Conservation (phyloP, 129 eudicot genomes). For the Tanacetum coccineum region DNA sequence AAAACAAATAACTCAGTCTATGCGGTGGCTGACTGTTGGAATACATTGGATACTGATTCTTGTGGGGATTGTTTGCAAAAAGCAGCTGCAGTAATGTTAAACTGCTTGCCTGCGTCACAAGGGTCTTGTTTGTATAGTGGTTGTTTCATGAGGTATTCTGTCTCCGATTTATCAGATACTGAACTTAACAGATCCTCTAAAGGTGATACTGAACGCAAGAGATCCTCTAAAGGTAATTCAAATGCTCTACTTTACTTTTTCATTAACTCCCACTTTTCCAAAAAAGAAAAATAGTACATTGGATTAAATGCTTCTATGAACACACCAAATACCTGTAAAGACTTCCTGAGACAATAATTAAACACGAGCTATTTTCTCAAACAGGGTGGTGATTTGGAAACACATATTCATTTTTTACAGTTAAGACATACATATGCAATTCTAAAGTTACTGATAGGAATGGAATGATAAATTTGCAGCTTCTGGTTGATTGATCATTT, state of each 20-base stretch:
- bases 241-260: neutral
- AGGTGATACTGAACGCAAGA: conserved; percentile 7
- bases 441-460: neutral
- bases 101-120: conserved; percentile 39
- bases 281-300: neutral
- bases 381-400: neutral
- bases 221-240: conserved; percentile 16
- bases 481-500: conserved; percentile 1
- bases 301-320: neutral
- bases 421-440: neutral
- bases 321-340: too few relatives aligned
- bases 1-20: conserved; percentile 21
- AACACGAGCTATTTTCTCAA: neutral
- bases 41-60: conserved; percentile 23
- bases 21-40: conserved; percentile 42
- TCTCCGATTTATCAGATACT: conserved; percentile 19
- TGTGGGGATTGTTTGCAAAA: conserved; percentile 37
- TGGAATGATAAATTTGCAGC: too few relatives aligned
- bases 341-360: neutral
- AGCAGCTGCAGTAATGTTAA: conserved; percentile 26
- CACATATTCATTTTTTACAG: too few relatives aligned
- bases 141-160: conserved; percentile 46
- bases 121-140: conserved; percentile 39
- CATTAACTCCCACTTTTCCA: neutral
- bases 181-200: neutral